These are phyloP conservation scores for Lentinula lateritia DNA, from an alignment of 768 basidiomycete species.

Conservation along the genomic window DNA sequence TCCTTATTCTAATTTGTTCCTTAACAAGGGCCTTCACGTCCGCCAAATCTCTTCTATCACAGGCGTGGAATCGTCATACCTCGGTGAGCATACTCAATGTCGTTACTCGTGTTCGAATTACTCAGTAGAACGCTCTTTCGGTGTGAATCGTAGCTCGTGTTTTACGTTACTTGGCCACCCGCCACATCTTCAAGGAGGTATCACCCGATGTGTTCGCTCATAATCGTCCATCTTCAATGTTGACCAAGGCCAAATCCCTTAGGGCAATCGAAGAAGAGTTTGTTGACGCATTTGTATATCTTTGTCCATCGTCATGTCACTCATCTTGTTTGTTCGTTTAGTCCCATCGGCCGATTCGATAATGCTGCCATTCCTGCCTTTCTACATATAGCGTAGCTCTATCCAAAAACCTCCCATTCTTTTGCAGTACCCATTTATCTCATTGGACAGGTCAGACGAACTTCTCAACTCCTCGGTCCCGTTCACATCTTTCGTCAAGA, in stretches of 20 bases:
- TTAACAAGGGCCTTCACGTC: constrained; percentile 24
- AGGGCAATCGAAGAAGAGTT: constrained; percentile 23
- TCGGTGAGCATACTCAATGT: constrained; percentile 20
- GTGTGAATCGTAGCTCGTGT: constrained; percentile 19
- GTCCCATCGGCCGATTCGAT: constrained; percentile 15
- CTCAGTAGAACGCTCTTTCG: too few relatives aligned
- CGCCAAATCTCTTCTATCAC: constrained; percentile 26
- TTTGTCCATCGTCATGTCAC: not conserved
- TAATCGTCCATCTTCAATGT: constrained; percentile 27
- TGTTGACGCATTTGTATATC: not conserved
- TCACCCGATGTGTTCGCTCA: constrained; percentile 26
- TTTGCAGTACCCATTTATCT: too few relatives aligned
- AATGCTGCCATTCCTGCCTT: constrained; percentile 13
- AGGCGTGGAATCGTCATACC: constrained; percentile 21
- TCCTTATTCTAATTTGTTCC: not conserved
- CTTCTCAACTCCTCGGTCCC: not conserved
- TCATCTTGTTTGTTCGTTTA: not conserved
- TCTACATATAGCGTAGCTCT: constrained; percentile 12
- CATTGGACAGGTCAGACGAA: not conserved
- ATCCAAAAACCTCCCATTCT: not conserved
- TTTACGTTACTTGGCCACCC: constrained; percentile 27
- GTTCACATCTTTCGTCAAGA: not conserved
- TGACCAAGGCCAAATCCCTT: constrained; percentile 23
- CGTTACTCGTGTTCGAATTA: not conserved
- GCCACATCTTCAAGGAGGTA: constrained; percentile 30